Base-by-base conservation (phyloP, 495 filamentous ascomycete genomes). In the Penicillium cinerascens region DNA sequence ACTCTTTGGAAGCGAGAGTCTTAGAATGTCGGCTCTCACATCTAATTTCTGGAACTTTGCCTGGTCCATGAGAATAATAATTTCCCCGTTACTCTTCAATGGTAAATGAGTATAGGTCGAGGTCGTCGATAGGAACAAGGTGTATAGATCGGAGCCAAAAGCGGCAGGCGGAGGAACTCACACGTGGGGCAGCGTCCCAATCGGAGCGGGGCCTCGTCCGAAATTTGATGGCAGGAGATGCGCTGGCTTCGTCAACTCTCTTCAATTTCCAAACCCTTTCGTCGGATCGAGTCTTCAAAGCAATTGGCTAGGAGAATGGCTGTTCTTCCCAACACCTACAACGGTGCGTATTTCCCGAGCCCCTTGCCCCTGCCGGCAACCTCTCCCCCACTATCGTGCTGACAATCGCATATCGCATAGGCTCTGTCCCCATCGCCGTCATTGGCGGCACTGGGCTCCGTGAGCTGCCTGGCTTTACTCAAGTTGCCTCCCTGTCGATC, bases 361-460 rank as follows among this genome's bases (percentile, higher is more conserved):
- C 20, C 13, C 21, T 26, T 13, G n/a, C 9, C 7, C 46, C n/a
- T 44, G 16, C 46, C 21, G 51, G 35, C 47, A 56, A 54, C 52
- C 49, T 47, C 54, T 51, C 60, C 53, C 60, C 63, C 55, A 57
- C 55, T 46, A 55, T n/a, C 22, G 42, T 33, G 25, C 54, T 60
- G 55, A 55, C 49, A 29, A 25, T 46, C 22, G 26, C 49, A 42
- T 49, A 52, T 23, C 45, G 40, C 50, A 38, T 66, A 93, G 90
- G 81, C 41, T 81, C 87, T 46, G 84, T 97, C 69, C 83, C 78
- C 60, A 95, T 98, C 68, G 93, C 89, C 71, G 91, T 98, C 52
- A 97, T 98, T 51, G 95, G 93, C 66, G 95, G 93, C 59, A 98
- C 93, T 37, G 93, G 93, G 46, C 85, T 98, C 47, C 76, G 80